Conservation (phyloP, 345 rosid species). For the Salix exigua region DNA sequence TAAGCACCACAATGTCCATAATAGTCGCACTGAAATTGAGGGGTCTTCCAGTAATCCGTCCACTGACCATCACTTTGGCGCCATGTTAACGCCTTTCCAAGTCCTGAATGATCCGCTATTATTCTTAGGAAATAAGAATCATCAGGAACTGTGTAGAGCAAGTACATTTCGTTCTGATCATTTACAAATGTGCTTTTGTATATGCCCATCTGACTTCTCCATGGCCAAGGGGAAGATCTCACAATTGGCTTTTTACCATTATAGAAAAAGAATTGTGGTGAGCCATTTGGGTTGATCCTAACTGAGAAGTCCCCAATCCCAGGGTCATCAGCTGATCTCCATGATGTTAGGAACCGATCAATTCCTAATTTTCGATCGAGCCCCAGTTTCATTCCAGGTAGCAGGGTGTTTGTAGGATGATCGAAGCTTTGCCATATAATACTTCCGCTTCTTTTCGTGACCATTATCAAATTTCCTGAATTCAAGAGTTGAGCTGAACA, state of each 20-base stretch:
- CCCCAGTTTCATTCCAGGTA: background rate
- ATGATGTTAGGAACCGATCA: background rate
- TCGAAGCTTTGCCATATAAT: background rate
- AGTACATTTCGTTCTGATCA: background rate
- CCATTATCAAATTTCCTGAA: background rate
- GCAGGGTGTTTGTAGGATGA: too few relatives aligned
- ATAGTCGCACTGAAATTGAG: background rate
- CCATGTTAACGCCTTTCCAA: background rate
- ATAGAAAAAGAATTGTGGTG: background rate
- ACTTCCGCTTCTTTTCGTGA: background rate
- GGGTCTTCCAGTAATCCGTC: background rate
- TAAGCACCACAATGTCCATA: slow-evolving; percentile 17
- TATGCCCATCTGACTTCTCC: background rate
- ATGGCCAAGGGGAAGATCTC: background rate
- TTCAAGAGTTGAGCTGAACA: background rate
- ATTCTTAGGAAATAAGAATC: background rate
- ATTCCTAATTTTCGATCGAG: too few relatives aligned
- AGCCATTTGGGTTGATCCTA: background rate
- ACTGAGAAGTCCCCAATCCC: background rate
- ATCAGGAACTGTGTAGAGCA: too few relatives aligned
- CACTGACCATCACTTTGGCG: background rate
- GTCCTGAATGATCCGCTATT: background rate
- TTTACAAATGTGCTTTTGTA: background rate
- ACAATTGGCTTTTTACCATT: background rate
- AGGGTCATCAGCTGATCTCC: background rate